Base-by-base conservation (phyloP, 352 stramenopile species). In the Phytophthora podocarpi region DNA sequence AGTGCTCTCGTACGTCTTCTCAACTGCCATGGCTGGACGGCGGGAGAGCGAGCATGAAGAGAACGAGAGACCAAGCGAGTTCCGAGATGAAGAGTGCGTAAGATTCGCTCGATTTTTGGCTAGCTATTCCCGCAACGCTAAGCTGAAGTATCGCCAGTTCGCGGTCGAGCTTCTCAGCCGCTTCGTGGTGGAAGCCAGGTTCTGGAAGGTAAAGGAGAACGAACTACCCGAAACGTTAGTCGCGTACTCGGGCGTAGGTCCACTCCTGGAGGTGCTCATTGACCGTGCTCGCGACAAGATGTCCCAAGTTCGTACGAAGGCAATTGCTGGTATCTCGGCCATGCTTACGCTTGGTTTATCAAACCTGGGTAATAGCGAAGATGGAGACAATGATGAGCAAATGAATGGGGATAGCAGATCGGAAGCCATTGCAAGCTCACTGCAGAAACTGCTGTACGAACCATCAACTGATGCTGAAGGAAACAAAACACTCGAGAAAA, bases 71-170 rank as follows among this genome's bases (percentile, higher is more conserved):
- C 18, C 35, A 4, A 62, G 52, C 9, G 62, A 62, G 5, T 73
- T 92, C 8, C 62, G 71, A 15, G 80, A 81, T 16, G 65, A 82
- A 52, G 82, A 94, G 24, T 83, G 74, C 7, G 72, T 86, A 11
- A 66, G 78, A 6, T 75, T 96, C 1, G 56, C 74, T 9, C 74
- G 78, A 4, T 96, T 96, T 32, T 64, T 96, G 6, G 45, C 70
- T 1, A 95, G 85, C 58, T 96, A 90, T 61, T 89, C 83, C 5
- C 74, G 82, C 39, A 90, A 83, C 31, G 50, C 67, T 1, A 94
- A 90, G 35, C 72, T 87, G 0, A 91, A 92, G 55, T 90, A 82
- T 59, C 68, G 87, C 9, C 85, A 94, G 34, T 96, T 96, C 53
- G 84, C 78, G 4, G 82, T 96, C 9, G 87, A 96, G 39, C 51